Evolutionary conservation across 1,284 basidiomycete genomes (phyloP).

Genomic region (Anthracocystis setariae): DNA sequence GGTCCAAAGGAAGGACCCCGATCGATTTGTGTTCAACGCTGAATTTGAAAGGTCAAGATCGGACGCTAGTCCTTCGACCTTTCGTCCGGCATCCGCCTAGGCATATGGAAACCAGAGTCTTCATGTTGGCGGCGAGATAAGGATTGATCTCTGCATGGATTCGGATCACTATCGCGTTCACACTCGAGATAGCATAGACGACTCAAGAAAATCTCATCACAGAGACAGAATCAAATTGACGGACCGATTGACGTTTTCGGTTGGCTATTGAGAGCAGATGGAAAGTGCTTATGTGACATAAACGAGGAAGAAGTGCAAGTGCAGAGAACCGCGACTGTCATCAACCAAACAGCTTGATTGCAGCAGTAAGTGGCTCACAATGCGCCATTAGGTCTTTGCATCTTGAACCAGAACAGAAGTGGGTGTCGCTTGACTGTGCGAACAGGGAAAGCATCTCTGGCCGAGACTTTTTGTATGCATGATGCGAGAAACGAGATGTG

Average conservation of each 20-base stretch:
- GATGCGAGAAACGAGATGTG: constrained; percentile 4
- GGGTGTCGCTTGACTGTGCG: constrained; percentile 19
- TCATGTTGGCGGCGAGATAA: no score
- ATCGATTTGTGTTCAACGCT: no score
- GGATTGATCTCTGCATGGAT: no score
- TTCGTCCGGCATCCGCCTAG: no score
- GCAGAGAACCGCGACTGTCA: constrained; percentile 26
- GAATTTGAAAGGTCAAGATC: no score
- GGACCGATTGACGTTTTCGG: constrained; percentile 30
- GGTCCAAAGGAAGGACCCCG: no score
- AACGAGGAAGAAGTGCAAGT: constrained; percentile 15
- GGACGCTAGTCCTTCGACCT: no score
- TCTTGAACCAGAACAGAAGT: constrained; percentile 3
- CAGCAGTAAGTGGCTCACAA: constrained; percentile 4
- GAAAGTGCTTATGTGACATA: constrained; percentile 37
- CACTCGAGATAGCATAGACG: no score
- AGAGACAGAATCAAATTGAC: constrained; percentile 1
- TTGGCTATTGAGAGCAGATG: constrained; percentile 29
- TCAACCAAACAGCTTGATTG: constrained; percentile 21
- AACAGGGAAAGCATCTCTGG: constrained; percentile 21
- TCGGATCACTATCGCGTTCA: no score
- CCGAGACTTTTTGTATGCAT: constrained; percentile 41
- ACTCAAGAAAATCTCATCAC: no score
- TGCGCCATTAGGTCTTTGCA: constrained; percentile 11
- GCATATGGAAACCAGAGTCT: no score